Evolutionary conservation across 768 basidiomycete species (phyloP), one percentile per base, ranked within the genome.

Genomic region (Cubamyces sp.): DNA sequence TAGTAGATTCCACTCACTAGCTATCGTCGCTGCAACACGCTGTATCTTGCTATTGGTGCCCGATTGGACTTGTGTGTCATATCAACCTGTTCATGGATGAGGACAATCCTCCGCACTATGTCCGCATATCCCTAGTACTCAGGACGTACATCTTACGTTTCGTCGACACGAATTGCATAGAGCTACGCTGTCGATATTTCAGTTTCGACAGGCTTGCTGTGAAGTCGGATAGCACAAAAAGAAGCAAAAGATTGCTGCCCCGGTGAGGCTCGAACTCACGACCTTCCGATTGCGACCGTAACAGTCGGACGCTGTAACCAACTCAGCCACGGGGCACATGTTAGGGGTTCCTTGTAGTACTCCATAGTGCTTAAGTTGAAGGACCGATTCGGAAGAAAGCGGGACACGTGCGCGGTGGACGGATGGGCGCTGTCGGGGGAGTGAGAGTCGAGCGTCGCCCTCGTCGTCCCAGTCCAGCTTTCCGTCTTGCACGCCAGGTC

Each of bases 231-330:
- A 19, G 42, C 5, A 6, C 26, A 28, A 23, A 26, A 47, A 18
- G 14, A 16, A 4, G 25, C 14, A 46, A 41, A 51, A 59, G 45
- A 45, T 0, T 34, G 49, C 68, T 71, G 67, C 70, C 68, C 69
- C 83, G 79, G 80, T 80, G 80, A 86, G 84, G 82, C 79, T 85
- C 79, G 84, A 85, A 85, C 85, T 84, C 81, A 81, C 80, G 84
- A 85, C 82, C 83, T 84, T 84, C 82, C 83, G 82, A 84, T 84
- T 51, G 57, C 40, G 11, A 41, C 11, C 3, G 12, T 86, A 86
- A 87, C 85, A 86, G 85, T 87, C 85, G 84, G 85, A 86, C 85
- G 84, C 86, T 85, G 83, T 86, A 77, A 86, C 85, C 85, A 86
- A 86, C 85, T 86, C 82, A 86, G 85, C 85, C 85, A 86, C 83